Evolutionary conservation across 1,284 basidiomycete genomes (phyloP), one percentile per base, ranked within the genome.

Genomic region (Ustilago bromivora): DNA sequence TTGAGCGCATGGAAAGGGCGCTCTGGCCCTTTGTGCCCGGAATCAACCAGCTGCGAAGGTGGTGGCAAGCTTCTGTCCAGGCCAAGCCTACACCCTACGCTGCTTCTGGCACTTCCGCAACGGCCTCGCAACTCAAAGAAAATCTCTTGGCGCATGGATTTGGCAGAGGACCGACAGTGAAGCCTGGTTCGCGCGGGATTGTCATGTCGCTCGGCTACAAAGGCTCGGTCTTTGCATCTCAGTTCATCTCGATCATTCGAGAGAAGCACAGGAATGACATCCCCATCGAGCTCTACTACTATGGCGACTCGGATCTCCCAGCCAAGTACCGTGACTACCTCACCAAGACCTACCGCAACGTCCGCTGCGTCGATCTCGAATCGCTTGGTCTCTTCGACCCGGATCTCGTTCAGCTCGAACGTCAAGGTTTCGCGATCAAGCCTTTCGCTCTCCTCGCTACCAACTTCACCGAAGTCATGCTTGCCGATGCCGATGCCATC

Each of bases 381-480:
- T 57, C 58, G 52, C 57, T 73, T 3, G 69, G 62, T 5, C 62
- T 79, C n/a, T 79, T 79, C 19, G 77, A 79, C 47, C 61, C 73
- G 2, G 73, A 76, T 52, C 60, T 76, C 38, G 67, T 71, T 10
- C 68, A 76, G 47, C 61, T 76, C 28, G 73, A 70, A 41, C 67
- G 76, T 10, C 74, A 79, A 38, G 77, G 77, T 17, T 79, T 76
- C 43, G 77, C 77, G 35, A 69, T 76, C 56, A 79, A 79, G 55
- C 73, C 77, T 2, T 79, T 79, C 32, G 73, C 77, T 8, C 38
- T 79, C 15, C 56, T 79, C 17, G 77, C 77, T 5, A 76, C 77
- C 62, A 76, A 79, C 60, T 79, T 79, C 40, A 76, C 73, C 17
- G 73, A 79, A 36, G 77, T 76, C n/a, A 79, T 79, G 31, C 63